Conservation (phyloP, 2,329 filamentous ascomycete genomes). For the Phialophora macrospora region DNA sequence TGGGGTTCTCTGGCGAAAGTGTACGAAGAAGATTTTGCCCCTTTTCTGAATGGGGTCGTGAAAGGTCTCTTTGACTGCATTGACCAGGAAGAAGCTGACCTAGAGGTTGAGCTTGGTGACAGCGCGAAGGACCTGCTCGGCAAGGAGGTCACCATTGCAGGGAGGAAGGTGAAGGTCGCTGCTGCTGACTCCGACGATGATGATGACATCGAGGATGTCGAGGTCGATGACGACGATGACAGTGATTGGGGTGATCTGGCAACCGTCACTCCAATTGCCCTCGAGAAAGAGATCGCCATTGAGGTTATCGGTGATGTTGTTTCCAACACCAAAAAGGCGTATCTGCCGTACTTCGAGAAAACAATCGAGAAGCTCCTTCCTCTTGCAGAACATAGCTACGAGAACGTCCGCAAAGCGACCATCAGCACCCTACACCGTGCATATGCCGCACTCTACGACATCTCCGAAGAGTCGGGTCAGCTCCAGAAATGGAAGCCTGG, state of each 20-base stretch:
- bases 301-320: slow-evolving; percentile 94
- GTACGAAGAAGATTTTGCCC: slow-evolving; percentile 70
- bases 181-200: slow-evolving; percentile 64
- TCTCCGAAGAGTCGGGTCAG: slow-evolving; percentile 78
- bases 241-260: slow-evolving; percentile 83
- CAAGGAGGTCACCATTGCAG: slow-evolving; percentile 75
- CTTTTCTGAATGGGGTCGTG: slow-evolving; percentile 54
- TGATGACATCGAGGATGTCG: slow-evolving; percentile 60
- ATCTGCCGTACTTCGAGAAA: slow-evolving; percentile 84
- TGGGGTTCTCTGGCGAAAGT: slow-evolving; percentile 96
- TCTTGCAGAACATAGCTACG: slow-evolving; percentile 85
- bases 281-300: slow-evolving; percentile 96
- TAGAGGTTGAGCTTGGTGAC: slow-evolving; percentile 76
- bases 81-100: slow-evolving; percentile 83
- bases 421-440: slow-evolving; percentile 91
- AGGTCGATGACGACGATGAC: slow-evolving; percentile 73
- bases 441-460: slow-evolving; percentile 86
- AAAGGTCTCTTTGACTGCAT: slow-evolving; percentile 76
- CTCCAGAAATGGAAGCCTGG: slow-evolving; percentile 86
- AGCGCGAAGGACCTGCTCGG: slow-evolving; percentile 75
- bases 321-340: slow-evolving; percentile 78
- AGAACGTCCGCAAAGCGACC: slow-evolving; percentile 90
- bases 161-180: slow-evolving; percentile 84
- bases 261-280: slow-evolving; percentile 83
- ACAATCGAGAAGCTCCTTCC: slow-evolving; percentile 80